Conservation (phyloP, 106 monocot genomes). For the Platanthera guangdongensis region DNA sequence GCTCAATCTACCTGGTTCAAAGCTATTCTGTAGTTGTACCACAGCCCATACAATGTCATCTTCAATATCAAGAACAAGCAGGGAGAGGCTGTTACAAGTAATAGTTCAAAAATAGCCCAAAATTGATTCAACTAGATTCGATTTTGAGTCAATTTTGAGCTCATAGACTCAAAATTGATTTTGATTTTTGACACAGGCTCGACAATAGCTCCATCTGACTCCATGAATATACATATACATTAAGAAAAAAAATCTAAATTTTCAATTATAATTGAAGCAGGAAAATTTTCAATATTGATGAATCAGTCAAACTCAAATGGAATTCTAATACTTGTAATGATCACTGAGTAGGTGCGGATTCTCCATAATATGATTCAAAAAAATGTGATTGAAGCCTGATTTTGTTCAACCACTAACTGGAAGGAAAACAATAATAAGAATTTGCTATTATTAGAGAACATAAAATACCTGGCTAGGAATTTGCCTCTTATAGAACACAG, state of each 20-base stretch:
- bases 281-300: too few relatives aligned
- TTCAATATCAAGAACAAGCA: not conserved
- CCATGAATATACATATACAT: too few relatives aligned
- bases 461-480: constrained; percentile 44
- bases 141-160: too few relatives aligned
- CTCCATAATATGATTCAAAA: not conserved
- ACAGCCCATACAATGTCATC: not conserved
- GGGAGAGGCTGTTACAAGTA: not conserved
- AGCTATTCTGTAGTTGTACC: not conserved
- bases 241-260: too few relatives aligned
- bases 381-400: not conserved
- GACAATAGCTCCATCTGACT: too few relatives aligned
- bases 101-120: too few relatives aligned
- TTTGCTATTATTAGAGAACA: not conserved
- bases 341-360: not conserved
- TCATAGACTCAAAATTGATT: too few relatives aligned
- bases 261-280: too few relatives aligned
- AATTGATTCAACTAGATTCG: too few relatives aligned
- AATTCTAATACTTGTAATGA: too few relatives aligned
- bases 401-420: not conserved
- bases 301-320: too few relatives aligned
- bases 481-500: constrained; percentile 41
- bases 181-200: too few relatives aligned
- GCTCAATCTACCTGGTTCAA: not conserved
- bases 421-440: not conserved